phyloP scores from a whole-genome alignment of 2,329 filamentous ascomycete genomes.

The Colletotrichum higginsianum region DNA sequence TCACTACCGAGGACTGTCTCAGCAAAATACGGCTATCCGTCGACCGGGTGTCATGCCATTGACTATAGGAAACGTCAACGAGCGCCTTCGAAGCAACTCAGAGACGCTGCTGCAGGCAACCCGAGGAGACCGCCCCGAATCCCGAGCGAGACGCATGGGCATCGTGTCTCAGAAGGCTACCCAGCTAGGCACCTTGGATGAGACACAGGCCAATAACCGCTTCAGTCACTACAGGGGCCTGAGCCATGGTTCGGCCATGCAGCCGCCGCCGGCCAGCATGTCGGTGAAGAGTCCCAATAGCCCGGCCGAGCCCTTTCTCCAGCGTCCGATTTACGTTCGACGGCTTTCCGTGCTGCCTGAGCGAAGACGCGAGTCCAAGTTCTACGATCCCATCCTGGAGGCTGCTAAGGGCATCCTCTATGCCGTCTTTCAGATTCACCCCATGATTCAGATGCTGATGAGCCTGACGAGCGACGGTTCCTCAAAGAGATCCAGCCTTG shows the following conservation, averaged over 20 bases:
- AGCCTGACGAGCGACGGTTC: constrained; percentile 73
- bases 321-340: constrained; percentile 74
- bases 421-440: constrained; percentile 77
- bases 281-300: constrained; percentile 70
- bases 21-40: constrained; percentile 75
- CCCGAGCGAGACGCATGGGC: constrained; percentile 75
- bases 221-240: constrained; percentile 78
- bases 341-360: constrained; percentile 75
- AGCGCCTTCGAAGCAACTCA: constrained; percentile 77
- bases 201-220: constrained; percentile 73
- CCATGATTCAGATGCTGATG: constrained; percentile 77
- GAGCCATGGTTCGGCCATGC: constrained; percentile 79
- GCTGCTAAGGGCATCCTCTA: constrained; percentile 77
- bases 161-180: constrained; percentile 72
- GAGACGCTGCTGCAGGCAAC: constrained; percentile 69
- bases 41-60: constrained; percentile 81
- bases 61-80: constrained; percentile 78
- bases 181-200: constrained; percentile 75
- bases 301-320: constrained; percentile 70
- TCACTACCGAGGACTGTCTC: constrained; percentile 83
- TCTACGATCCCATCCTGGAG: constrained; percentile 74
- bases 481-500: constrained; percentile 73
- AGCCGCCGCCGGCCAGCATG: constrained; percentile 59
- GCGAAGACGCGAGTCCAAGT: constrained; percentile 72
- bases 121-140: constrained; percentile 65